Conservation (phyloP, 169 alveolate species). For the Plasmodium inui region DNA sequence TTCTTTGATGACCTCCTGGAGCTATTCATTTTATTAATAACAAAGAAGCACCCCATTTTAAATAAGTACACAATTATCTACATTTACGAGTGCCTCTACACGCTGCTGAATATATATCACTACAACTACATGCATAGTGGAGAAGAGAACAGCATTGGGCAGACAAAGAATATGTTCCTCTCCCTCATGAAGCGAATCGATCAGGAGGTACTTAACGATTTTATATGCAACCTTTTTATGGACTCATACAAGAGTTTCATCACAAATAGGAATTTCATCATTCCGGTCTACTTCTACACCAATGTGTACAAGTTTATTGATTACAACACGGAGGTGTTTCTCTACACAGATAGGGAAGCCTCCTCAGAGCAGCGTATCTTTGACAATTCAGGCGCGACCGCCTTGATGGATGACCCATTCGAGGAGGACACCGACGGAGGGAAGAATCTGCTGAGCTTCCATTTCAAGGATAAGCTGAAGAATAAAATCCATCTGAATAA, state of each 20-base stretch:
- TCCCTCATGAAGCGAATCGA: conserved; percentile 54
- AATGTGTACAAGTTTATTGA: conserved; percentile 66
- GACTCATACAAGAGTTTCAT: conserved; percentile 56
- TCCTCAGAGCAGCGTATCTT: neutral
- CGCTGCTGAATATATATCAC: conserved; percentile 62
- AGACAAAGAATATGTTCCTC: conserved; percentile 67
- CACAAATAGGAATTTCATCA: conserved; percentile 15
- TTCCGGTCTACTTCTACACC: conserved; percentile 53
- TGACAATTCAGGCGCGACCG: neutral
- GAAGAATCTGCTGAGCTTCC: neutral
- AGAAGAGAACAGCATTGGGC: neutral
- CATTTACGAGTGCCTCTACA: conserved; percentile 72
- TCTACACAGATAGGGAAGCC: neutral
- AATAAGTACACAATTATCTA: conserved; percentile 68
- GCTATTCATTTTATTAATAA: conserved; percentile 42
- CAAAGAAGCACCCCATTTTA: conserved; percentile 69
- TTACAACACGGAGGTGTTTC: conserved; percentile 66
- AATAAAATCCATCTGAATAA: conserved; percentile 32
- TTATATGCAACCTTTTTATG: conserved; percentile 44
- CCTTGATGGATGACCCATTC: neutral
- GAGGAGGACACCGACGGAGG: neutral
- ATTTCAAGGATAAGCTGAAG: conserved; percentile 16
- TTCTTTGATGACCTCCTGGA: conserved; percentile 56
- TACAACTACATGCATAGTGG: conserved; percentile 1
- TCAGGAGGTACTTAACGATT: neutral